Conservation (phyloP, 2,329 filamentous ascomycete genomes). For the Cordyceps farinosa region DNA sequence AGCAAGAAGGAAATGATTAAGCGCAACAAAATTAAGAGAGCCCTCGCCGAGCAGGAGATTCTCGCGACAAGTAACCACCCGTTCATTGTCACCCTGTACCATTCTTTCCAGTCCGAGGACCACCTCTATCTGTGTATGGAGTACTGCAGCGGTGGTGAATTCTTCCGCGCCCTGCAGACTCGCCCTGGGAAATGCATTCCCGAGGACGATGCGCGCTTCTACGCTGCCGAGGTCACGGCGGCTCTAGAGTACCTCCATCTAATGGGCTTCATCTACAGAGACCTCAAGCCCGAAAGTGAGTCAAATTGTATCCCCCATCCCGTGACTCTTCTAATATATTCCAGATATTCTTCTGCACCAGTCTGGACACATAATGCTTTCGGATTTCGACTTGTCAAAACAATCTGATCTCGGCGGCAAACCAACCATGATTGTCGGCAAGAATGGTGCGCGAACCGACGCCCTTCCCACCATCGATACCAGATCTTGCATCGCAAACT, state of each 20-base stretch:
- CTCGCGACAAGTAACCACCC: conserved; percentile 97
- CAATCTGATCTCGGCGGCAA: conserved; percentile 94
- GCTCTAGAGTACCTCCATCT: conserved; percentile 94
- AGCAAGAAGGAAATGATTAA: conserved; percentile 99
- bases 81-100: conserved; percentile 97
- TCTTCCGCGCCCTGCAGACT: conserved; percentile 94
- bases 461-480: conserved; percentile 96
- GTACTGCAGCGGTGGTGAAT: conserved; percentile 97
- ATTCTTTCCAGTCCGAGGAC: conserved; percentile 98
- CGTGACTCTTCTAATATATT: conserved; percentile 10
- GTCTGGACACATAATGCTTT: conserved; percentile 99
- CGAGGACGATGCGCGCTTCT: conserved; percentile 95
- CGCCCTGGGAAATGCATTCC: conserved; percentile 95
- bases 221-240: conserved; percentile 94
- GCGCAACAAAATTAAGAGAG: conserved; percentile 99
- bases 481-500: conserved; percentile 96
- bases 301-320: conserved; percentile 23
- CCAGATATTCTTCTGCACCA: conserved; percentile 94
- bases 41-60: conserved; percentile 95
- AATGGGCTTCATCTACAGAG: conserved; percentile 99
- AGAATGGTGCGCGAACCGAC: conserved; percentile 79
- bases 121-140: conserved; percentile 99
- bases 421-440: conserved; percentile 94
- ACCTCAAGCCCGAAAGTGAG: conserved; percentile 96
- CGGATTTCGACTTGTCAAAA: conserved; percentile 97